A percentile compares a stretch with the other conserved stretches of the same genome.
Evolutionary conservation across 805 yeast genomes (phyloP).

Genomic region (Yarrowia sp.): DNA sequence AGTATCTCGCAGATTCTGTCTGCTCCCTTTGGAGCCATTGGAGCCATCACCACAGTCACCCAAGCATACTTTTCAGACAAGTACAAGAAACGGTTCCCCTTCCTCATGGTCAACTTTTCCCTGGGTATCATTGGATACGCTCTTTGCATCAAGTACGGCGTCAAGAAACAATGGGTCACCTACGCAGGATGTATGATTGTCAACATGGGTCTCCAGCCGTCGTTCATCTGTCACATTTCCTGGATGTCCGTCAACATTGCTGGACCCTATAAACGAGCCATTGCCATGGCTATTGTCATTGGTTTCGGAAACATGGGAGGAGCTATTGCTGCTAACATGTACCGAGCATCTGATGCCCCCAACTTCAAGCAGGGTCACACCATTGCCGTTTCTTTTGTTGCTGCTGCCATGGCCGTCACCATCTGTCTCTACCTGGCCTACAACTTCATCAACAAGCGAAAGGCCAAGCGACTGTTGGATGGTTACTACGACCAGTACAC

Average conservation of each 20-base stretch:
- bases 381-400: constrained; percentile 46
- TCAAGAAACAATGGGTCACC: constrained; percentile 31
- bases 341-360: constrained; percentile 54
- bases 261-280: constrained; percentile 54
- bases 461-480: constrained; percentile 5
- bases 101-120: constrained; percentile 32
- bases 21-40: constrained; percentile 44
- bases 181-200: constrained; percentile 57
- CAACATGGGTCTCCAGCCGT: constrained; percentile 52
- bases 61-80: constrained; percentile 34
- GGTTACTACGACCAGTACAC: constrained; percentile 22
- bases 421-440: constrained; percentile 2
- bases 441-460: constrained; percentile 21
- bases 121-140: constrained; percentile 40
- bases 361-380: constrained; percentile 50
- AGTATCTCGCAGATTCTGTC: constrained; percentile 50
- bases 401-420: constrained; percentile 35
- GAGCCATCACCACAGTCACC: constrained; percentile 37
- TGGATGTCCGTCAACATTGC: constrained; percentile 56
- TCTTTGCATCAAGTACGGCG: constrained; percentile 46
- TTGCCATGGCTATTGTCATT: constrained; percentile 53
- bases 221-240: constrained; percentile 58
- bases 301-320: constrained; percentile 68
- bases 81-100: constrained; percentile 37
- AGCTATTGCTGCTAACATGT: constrained; percentile 53